Base-by-base conservation (phyloP, 257 asterid species). In the Penstemon newberryi region DNA sequence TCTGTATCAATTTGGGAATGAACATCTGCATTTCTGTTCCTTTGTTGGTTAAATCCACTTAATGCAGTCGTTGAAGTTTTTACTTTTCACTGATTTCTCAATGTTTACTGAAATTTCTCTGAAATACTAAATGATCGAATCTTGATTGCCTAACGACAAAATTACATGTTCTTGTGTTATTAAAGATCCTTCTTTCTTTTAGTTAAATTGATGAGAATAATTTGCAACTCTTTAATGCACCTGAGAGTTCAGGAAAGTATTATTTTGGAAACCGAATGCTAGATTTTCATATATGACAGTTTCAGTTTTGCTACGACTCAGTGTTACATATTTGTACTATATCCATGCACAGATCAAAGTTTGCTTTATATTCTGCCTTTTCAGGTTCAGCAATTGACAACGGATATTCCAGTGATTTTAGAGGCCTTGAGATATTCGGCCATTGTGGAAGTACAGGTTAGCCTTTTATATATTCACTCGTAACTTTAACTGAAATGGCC, bases 391-490 rank as follows among this genome's bases (percentile, higher is more conserved):
- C 85, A 13, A 8, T 61, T 91, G 85, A 87, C 96, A 3, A 66
- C 75, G 12, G 87, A 85, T 68, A 67, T 89, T 42, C 79, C 84
- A 68, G 60, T 85, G 67, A 91, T 91, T 75, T 69, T 85, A 84
- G 89, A 87, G 62, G 79, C 95, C 18, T 62, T 91, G 81, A 82
- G 81, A 76, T 50, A 70, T 70, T 89, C 97, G 19, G 40, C 73
- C 3, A 62, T 84, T 46, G 86, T 91, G 60, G 96, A 91, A 85
- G 78, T 91, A 42, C 90, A 89, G 95, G 97, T 85, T 8, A 80
- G 70, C 69, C 39, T 40, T 42, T 57, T n/a, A 15, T 33, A 49
- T 56, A 8, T 58, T 36, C 40, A 43, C 37, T 60, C 12, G 41
- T 5, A 25, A 18, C 56, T 58, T 53, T 45, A 46, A 8, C 51